Evolutionary conservation across 2,329 filamentous ascomycete genomes (phyloP).

Genomic region (Fusarium sambucinum): DNA sequence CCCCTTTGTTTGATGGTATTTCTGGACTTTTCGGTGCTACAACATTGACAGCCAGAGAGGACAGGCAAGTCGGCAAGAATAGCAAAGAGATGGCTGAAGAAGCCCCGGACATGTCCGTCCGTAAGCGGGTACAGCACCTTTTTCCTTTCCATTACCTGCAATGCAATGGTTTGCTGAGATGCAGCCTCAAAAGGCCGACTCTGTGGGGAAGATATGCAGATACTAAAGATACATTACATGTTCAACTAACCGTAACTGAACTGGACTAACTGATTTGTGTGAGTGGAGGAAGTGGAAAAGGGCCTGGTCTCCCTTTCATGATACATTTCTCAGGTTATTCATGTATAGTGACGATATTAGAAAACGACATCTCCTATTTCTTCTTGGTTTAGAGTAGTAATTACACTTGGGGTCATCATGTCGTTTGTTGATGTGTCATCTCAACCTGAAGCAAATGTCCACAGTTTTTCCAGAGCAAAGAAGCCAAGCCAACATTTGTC

Average conservation of each 20-base stretch:
- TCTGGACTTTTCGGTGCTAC: constrained; percentile 21
- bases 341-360: neutral
- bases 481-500: constrained; percentile 1
- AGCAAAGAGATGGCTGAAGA: neutral
- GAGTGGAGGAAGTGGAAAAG: constrained; percentile 24
- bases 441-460: constrained; percentile 24
- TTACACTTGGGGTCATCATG: constrained; percentile 3
- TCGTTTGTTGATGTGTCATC: constrained; percentile 22
- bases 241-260: constrained; percentile 9
- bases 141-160: constrained; percentile 1
- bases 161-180: constrained; percentile 29
- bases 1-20: constrained; percentile 36
- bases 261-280: constrained; percentile 20
- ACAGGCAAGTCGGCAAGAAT: neutral
- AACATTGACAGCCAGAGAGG: neutral
- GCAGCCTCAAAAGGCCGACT: constrained; percentile 33
- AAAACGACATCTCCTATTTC: neutral
- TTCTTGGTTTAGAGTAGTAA: neutral
- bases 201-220: constrained; percentile 37
- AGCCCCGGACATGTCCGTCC: constrained; percentile 28
- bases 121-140: constrained; percentile 13
- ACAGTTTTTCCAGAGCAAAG: constrained; percentile 8
- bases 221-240: constrained; percentile 1
- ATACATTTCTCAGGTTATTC: constrained; percentile 12
- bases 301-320: constrained; percentile 24